phyloP scores from a whole-genome alignment of 129 eudicot species.

The Daucus carota region DNA sequence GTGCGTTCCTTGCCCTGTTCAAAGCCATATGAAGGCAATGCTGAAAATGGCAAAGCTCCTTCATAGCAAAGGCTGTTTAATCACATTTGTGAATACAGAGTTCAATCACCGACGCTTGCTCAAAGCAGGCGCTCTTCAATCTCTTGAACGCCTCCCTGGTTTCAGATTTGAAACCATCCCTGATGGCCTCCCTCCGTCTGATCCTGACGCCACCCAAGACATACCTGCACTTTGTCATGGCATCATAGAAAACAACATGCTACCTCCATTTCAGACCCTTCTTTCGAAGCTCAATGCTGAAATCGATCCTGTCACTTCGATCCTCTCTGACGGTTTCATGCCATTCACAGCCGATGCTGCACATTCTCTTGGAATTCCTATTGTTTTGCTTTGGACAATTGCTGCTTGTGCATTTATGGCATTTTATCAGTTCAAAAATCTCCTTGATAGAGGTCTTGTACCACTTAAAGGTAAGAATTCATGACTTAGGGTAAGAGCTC shows the following conservation, averaged over 20 bases:
- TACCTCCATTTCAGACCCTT: background rate
- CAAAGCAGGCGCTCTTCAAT: background rate
- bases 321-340: conserved; percentile 13
- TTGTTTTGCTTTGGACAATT: conserved; percentile 9
- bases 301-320: background rate
- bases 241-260: background rate
- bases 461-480: background rate
- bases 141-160: background rate
- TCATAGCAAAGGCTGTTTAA: background rate
- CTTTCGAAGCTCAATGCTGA: background rate
- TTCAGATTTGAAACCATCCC: conserved; percentile 6
- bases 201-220: background rate
- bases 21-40: conserved; percentile 3
- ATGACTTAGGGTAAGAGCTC: too few species aligned
- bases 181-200: background rate
- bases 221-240: background rate
- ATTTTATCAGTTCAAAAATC: background rate
- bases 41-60: conserved; percentile 2
- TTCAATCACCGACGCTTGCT: background rate
- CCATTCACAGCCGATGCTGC: background rate
- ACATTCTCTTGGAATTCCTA: background rate
- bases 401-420: conserved; percentile 17
- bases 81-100: background rate
- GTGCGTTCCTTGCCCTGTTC: background rate
- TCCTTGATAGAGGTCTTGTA: conserved; percentile 1